Evolutionary conservation across 2,329 filamentous ascomycete genomes (phyloP).

Genomic region (Claviceps sp.): DNA sequence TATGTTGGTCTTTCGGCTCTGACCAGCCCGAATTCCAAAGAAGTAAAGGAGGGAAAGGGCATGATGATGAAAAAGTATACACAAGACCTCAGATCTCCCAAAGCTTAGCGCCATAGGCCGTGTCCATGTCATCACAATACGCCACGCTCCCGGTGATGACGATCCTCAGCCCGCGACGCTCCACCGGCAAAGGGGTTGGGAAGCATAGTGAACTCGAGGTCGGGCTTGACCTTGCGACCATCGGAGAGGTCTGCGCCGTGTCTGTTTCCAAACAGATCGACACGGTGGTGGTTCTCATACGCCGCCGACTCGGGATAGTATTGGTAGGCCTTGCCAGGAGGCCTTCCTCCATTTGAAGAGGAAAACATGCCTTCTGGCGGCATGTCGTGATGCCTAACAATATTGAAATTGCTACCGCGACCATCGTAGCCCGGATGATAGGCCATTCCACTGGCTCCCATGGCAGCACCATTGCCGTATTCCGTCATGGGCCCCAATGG

Average conservation of each 20-base stretch:
- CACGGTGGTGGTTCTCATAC: conserved; percentile 34
- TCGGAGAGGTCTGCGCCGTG: conserved; percentile 16
- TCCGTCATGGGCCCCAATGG: conserved; percentile 15
- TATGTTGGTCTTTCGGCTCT: neutral
- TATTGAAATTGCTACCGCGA: conserved; percentile 24
- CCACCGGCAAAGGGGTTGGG: conserved; percentile 29
- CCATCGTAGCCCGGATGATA: conserved; percentile 16
- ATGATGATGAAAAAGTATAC: neutral
- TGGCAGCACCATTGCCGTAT: conserved; percentile 20
- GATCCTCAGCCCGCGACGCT: conserved; percentile 18
- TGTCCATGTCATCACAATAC: conserved; percentile 23
- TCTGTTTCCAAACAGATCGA: conserved; percentile 36
- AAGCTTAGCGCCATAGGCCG: neutral
- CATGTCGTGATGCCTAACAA: conserved; percentile 35
- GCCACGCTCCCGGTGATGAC: conserved; percentile 26
- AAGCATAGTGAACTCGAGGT: conserved; percentile 30
- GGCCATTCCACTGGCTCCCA: conserved; percentile 18
- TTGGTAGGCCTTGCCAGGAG: conserved; percentile 36
- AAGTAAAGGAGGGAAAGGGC: neutral
- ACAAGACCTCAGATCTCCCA: neutral
- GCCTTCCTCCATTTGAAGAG: conserved; percentile 36
- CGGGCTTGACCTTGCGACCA: conserved; percentile 32
- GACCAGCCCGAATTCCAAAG: no score
- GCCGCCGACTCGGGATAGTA: conserved; percentile 39
- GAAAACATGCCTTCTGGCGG: conserved; percentile 35